Evolutionary conservation across 495 filamentous ascomycete species (phyloP).

Genomic region (Annulohypoxylon maeteangense): DNA sequence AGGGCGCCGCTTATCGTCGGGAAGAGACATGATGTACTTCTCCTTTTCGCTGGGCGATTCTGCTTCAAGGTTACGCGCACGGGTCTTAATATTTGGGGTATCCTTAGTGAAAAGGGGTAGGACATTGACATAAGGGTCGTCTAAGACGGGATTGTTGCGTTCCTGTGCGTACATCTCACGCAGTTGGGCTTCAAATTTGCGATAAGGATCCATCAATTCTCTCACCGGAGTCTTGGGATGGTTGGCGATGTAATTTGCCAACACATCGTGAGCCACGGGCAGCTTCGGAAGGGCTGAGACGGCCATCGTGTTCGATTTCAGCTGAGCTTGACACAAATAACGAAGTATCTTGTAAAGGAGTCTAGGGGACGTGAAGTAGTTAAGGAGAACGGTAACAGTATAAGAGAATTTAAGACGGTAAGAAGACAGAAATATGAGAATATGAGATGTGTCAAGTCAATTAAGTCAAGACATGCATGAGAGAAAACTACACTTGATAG

Average conservation of each 20-base stretch:
- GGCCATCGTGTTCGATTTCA: conserved; percentile 46
- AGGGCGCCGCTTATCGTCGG: conserved; percentile 65
- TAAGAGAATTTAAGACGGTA: background rate
- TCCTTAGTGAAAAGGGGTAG: conserved; percentile 73
- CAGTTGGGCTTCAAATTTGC: conserved; percentile 71
- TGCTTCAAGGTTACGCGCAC: conserved; percentile 68
- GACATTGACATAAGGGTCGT: conserved; percentile 71
- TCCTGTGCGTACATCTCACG: conserved; percentile 79
- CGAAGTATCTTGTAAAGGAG: background rate
- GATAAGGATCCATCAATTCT: conserved; percentile 73
- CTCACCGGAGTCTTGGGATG: conserved; percentile 64
- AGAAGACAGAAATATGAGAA: background rate
- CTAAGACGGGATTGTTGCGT: conserved; percentile 64
- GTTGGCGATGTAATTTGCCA: conserved; percentile 59
- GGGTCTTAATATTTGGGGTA: conserved; percentile 65
- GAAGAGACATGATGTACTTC: conserved; percentile 76
- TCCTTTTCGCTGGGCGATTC: conserved; percentile 69
- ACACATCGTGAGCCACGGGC: conserved; percentile 53
- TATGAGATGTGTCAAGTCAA: background rate
- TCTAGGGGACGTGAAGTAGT: background rate
- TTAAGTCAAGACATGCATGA: background rate
- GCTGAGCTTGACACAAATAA: background rate
- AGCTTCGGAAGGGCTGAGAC: conserved; percentile 53
- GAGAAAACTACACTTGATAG: background rate
- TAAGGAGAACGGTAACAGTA: background rate